Conservation (phyloP, 1,284 basidiomycete species). For the Rhodotorula sp. region DNA sequence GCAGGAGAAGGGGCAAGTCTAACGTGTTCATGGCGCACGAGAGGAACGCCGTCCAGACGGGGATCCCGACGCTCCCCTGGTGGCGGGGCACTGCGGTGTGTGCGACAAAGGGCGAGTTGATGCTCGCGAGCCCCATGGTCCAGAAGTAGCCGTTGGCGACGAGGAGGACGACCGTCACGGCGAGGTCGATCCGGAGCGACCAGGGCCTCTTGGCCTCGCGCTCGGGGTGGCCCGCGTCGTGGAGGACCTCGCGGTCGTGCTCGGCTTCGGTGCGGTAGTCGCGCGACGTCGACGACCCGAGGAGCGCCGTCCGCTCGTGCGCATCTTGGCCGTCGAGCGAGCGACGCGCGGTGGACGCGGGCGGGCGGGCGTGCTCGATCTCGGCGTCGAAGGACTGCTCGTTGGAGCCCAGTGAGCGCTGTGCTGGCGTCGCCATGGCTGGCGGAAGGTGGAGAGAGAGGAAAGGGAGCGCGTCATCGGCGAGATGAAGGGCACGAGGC, state of each 20-base stretch:
- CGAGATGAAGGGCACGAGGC: no score
- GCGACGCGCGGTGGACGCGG: background rate
- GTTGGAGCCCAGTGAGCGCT: background rate
- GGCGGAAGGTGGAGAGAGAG: background rate
- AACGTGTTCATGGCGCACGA: constrained; percentile 29
- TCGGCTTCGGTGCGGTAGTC: constrained; percentile 20
- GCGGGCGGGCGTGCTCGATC: background rate
- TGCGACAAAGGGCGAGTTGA: constrained; percentile 28
- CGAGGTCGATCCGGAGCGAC: constrained; percentile 30
- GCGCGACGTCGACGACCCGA: background rate
- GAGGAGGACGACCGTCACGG: constrained; percentile 23
- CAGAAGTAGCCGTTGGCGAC: constrained; percentile 38
- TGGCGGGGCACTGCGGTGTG: constrained; percentile 36
- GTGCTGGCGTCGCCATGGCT: background rate
- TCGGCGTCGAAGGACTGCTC: constrained; percentile 1
- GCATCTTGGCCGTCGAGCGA: background rate
- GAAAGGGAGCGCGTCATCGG: background rate
- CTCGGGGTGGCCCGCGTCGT: constrained; percentile 3
- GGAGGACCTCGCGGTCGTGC: constrained; percentile 2
- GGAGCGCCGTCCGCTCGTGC: constrained; percentile 21
- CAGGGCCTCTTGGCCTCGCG: constrained; percentile 14
- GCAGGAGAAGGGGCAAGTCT: no score
- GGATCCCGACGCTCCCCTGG: constrained; percentile 31
- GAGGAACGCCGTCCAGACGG: constrained; percentile 38
- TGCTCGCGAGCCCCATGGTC: constrained; percentile 21